Percentiles rank a stretch among this genome's conserved stretches.
phyloP scores from a whole-genome alignment of 164 flowering plant species.

The Sedum album region DNA sequence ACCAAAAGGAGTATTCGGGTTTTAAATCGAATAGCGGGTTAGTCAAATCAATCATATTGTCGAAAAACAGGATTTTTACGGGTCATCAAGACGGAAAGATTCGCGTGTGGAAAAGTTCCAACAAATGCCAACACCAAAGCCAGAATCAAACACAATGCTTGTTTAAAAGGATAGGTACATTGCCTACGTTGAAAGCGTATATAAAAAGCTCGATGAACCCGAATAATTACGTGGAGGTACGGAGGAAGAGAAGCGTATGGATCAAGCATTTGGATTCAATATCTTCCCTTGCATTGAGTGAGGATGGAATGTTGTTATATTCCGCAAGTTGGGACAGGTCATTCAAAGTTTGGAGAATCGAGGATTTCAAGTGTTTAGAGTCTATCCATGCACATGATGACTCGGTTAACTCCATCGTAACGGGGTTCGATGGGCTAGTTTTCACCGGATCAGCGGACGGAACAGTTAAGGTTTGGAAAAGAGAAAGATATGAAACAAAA shows the following conservation, averaged over 20 bases:
- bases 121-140: background rate
- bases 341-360: conserved; percentile 39
- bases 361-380: conserved; percentile 1
- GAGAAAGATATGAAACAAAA: background rate
- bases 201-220: conserved; percentile 16
- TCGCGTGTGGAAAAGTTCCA: conserved; percentile 33
- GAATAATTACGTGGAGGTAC: conserved; percentile 31
- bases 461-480: background rate
- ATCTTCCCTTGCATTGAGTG: conserved; percentile 34
- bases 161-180: conserved; percentile 25
- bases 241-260: conserved; percentile 47
- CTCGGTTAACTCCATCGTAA: background rate
- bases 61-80: conserved; percentile 26
- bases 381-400: background rate
- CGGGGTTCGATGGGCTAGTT: background rate
- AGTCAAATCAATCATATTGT: conserved; percentile 27
- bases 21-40: conserved; percentile 17
- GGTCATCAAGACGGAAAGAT: conserved; percentile 55
- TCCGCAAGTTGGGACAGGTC: conserved; percentile 52
- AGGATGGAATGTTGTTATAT: conserved; percentile 34
- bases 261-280: conserved; percentile 50
- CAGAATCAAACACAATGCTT: background rate
- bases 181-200: conserved; percentile 30
- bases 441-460: conserved; percentile 3
- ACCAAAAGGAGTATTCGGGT: conserved; percentile 12